phyloP scores from a whole-genome alignment of 2,329 filamentous ascomycete species.

The Gliomastix tumulicola region DNA sequence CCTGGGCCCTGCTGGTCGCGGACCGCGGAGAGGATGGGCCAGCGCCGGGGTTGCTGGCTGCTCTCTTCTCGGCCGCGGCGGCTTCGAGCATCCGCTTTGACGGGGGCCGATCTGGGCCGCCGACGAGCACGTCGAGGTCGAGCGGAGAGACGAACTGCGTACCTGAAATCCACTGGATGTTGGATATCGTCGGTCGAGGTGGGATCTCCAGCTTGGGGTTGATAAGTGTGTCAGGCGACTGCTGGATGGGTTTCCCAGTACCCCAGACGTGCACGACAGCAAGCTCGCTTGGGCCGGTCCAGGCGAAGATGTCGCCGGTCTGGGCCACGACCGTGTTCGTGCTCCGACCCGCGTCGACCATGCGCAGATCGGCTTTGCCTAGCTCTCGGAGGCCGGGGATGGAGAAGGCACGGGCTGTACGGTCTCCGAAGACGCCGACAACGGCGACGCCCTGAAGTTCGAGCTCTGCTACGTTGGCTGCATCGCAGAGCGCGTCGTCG shows the following conservation, averaged over 20 bases:
- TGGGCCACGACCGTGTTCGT: slow-evolving; percentile 63
- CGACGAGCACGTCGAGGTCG: slow-evolving; percentile 86
- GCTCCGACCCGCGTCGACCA: slow-evolving; percentile 69
- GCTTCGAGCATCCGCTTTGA: slow-evolving; percentile 85
- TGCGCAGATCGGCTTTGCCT: slow-evolving; percentile 56
- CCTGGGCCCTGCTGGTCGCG: slow-evolving; percentile 28
- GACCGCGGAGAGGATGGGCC: slow-evolving; percentile 11
- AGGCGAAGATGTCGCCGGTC: slow-evolving; percentile 78
- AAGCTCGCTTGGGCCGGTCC: slow-evolving; percentile 83
- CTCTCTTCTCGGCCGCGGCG: slow-evolving; percentile 65
- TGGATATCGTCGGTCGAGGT: slow-evolving; percentile 85
- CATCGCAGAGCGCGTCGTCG: slow-evolving; percentile 75
- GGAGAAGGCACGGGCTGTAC: slow-evolving; percentile 70
- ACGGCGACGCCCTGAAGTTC: slow-evolving; percentile 72
- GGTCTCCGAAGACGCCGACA: slow-evolving; percentile 79
- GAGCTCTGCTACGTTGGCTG: slow-evolving; percentile 69
- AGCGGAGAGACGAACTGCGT: slow-evolving; percentile 83
- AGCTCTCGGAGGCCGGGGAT: slow-evolving; percentile 88
- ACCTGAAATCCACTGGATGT: slow-evolving; percentile 92
- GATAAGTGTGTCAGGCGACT: slow-evolving; percentile 64
- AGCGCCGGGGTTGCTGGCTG: slow-evolving; percentile 31
- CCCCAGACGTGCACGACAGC: slow-evolving; percentile 83
- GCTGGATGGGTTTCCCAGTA: slow-evolving; percentile 56
- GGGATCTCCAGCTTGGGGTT: slow-evolving; percentile 71
- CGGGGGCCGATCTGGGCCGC: slow-evolving; percentile 78